Evolutionary conservation across 2,329 filamentous ascomycete genomes (phyloP), one percentile per base, ranked within the genome.

Genomic region (Monilinia polystroma): DNA sequence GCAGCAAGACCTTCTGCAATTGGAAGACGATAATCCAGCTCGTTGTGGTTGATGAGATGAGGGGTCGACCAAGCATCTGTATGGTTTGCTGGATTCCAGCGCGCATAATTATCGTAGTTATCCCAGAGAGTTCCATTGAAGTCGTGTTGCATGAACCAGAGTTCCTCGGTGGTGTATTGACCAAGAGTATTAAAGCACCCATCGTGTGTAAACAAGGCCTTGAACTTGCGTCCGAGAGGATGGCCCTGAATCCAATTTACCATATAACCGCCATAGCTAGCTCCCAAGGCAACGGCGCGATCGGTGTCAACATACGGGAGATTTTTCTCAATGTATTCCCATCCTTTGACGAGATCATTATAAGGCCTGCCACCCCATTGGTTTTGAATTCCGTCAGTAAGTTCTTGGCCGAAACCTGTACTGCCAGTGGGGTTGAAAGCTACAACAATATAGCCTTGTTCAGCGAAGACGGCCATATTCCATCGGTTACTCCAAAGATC

Each of bases 161-260:
- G 81, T 76, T 89, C 86, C 70, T 89, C 87, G 6, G 84, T 85
- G 3, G 81, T 77, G 81, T 85, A 88, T 77, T 87, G 83, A 71
- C 43, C 4, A 53, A 52, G 23, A 29, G 62, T 67, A n/a, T 35
- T 45, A 38, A 67, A 67, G 23, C 38, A 45, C 14, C 66, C 66
- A 14, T 67, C 66, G 20, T 67, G 66, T 38, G 62, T 67, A 45
- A 67, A 67, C 6, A 66, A 29, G 0, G 92, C 91, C 77, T 91
- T 91, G 84, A 97, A 95, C 71, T 89, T 86, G 49, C 90, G 86
- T 35, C 91, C 92, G 0, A 97, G 83, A 0, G 86, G 84, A 68
- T 94, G 89, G 16, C 93, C 93, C 77, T 96, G 91, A 73, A 96
- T 91, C 92, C 92, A 96, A 77, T 95, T 90, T 70, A 90, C 87